phyloP scores from a whole-genome alignment of 495 filamentous ascomycete species.

The Tuber brumale region DNA sequence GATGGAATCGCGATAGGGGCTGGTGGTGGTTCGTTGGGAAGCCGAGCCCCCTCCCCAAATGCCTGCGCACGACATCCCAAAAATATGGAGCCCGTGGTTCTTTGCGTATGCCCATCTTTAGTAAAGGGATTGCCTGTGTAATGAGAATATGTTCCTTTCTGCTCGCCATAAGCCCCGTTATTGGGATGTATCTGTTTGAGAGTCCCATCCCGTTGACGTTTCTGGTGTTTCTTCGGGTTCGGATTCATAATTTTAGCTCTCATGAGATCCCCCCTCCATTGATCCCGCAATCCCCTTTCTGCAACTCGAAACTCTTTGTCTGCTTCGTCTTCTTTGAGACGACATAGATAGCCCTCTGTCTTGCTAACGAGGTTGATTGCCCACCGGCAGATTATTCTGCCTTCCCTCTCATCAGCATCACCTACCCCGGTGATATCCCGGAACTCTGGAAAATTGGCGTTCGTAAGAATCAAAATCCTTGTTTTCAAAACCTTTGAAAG shows the following conservation, averaged over 20 bases:
- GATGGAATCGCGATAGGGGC: not conserved
- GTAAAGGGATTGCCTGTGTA: not conserved
- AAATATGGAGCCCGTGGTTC: not conserved
- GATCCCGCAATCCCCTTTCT: conserved; percentile 27
- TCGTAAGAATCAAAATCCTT: conserved; percentile 38
- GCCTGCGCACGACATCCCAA: not conserved
- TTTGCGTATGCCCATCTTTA: not conserved
- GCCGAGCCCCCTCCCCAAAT: not conserved
- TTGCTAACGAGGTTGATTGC: conserved; percentile 25
- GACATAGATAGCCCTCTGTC: conserved; percentile 32
- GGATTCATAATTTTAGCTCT: conserved; percentile 3
- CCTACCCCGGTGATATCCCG: conserved; percentile 17
- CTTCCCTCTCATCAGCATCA: conserved; percentile 22
- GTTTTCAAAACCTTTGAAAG: conserved; percentile 21
- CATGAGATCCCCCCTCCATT: conserved; percentile 31
- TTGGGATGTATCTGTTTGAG: not conserved
- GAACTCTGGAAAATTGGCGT: conserved; percentile 35
- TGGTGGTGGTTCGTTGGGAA: not conserved
- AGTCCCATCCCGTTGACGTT: not conserved
- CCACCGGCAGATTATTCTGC: conserved; percentile 37
- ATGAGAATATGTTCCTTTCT: not conserved
- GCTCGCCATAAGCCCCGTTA: not conserved
- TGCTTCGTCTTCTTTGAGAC: conserved; percentile 36
- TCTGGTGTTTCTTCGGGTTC: not conserved
- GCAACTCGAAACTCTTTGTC: conserved; percentile 29